Conservation (phyloP, 176 grass and related monocot species). For the Ensete glaucum region DNA sequence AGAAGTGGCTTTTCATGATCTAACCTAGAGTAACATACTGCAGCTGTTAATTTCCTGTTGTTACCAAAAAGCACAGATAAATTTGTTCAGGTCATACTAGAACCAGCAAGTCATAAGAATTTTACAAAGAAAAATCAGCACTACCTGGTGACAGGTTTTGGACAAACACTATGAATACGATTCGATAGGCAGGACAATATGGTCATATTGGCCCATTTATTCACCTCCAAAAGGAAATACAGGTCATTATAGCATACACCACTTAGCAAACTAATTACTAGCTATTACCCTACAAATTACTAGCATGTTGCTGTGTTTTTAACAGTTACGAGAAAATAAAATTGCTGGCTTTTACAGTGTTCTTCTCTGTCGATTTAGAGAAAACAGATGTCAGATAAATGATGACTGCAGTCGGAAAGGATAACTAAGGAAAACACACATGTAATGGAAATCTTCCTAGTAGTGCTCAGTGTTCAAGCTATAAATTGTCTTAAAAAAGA, state of each 20-base stretch:
- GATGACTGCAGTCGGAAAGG: neutral
- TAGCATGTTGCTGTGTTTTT: no score
- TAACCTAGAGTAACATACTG: neutral
- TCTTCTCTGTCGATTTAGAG: no score
- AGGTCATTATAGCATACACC: neutral
- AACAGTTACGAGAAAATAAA: no score
- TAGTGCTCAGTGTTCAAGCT: neutral
- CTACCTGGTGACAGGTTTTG: no score
- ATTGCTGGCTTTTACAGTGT: no score
- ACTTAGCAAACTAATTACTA: neutral
- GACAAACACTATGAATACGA: neutral
- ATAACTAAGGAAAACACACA: neutral
- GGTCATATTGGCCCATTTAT: neutral
- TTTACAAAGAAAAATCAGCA: neutral
- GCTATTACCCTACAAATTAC: neutral
- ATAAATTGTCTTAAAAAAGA: neutral
- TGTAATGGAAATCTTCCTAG: neutral
- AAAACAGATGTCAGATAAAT: no score
- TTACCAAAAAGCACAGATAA: neutral
- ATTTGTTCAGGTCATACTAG: neutral
- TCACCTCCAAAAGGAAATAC: neutral
- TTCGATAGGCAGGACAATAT: no score
- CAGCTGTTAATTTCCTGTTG: no score
- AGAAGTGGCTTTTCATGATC: neutral
- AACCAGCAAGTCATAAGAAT: neutral